Percentiles rank a stretch among this genome's conserved stretches.
phyloP scores from a whole-genome alignment of 2,329 filamentous ascomycete species.

The Cyclaneusma minus region DNA sequence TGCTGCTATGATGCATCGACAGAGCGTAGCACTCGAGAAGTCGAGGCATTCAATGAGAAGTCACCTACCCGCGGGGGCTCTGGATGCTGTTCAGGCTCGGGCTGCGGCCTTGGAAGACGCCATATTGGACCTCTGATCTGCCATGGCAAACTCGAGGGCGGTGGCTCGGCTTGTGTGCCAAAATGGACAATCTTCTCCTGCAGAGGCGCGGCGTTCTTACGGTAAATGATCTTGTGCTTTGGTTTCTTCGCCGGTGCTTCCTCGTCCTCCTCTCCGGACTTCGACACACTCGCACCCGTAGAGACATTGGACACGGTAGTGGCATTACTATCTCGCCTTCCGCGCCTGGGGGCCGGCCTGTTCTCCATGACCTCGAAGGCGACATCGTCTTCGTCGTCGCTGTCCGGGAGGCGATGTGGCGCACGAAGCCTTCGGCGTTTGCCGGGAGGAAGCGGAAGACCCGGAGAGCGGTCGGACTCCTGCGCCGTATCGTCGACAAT shows the following conservation, averaged over 20 bases:
- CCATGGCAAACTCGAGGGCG: slow-evolving; percentile 28
- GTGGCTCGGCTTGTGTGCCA: slow-evolving; percentile 16
- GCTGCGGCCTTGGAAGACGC: slow-evolving; percentile 28
- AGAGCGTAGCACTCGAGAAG: too few relatives aligned
- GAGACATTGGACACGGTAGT: slow-evolving; percentile 12
- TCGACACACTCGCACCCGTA: slow-evolving; percentile 4
- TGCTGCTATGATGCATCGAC: too few relatives aligned
- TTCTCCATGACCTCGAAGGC: slow-evolving; percentile 53
- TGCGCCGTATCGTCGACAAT: too few relatives aligned
- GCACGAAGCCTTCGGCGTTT: too few relatives aligned
- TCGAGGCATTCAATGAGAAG: too few relatives aligned
- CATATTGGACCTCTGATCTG: slow-evolving; percentile 33
- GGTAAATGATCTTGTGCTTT: slow-evolving; percentile 14
- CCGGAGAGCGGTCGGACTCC: too few relatives aligned
- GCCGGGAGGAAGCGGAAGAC: too few relatives aligned
- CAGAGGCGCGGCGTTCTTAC: slow-evolving; percentile 9
- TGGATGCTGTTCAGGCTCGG: too few relatives aligned
- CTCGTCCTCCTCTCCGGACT: slow-evolving; percentile 9
- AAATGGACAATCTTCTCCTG: slow-evolving; percentile 13
- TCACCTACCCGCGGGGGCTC: too few relatives aligned
- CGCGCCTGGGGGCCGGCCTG: slow-evolving; percentile 41
- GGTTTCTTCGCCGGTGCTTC: slow-evolving; percentile 13
- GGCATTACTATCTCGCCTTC: slow-evolving; percentile 22
- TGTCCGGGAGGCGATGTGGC: too few relatives aligned
- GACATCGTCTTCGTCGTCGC: slow-evolving; percentile 43